phyloP scores from a whole-genome alignment of 2,329 filamentous ascomycete genomes.

The Colletotrichum limetticola region DNA sequence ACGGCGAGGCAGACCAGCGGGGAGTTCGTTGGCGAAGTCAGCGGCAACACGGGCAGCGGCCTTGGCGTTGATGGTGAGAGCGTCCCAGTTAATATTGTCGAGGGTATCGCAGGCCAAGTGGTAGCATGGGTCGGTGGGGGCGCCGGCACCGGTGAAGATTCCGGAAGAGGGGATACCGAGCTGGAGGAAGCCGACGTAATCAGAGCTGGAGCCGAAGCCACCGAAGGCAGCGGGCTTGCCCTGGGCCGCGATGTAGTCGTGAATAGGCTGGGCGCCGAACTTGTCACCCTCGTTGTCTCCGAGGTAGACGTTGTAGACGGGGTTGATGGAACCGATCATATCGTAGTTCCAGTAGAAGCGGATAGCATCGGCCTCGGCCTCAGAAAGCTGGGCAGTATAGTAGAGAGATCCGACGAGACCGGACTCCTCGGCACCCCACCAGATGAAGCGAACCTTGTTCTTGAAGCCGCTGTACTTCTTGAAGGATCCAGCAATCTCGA shows the following conservation, averaged over 20 bases:
- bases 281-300: constrained; percentile 49
- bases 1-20: constrained; percentile 46
- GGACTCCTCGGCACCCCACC: constrained; percentile 56
- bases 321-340: constrained; percentile 68
- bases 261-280: constrained; percentile 46
- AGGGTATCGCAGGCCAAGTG: constrained; percentile 53
- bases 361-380: constrained; percentile 62
- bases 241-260: constrained; percentile 48
- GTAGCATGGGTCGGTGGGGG: constrained; percentile 49
- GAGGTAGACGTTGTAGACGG: constrained; percentile 53
- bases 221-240: constrained; percentile 46
- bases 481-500: constrained; percentile 51
- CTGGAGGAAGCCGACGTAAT: constrained; percentile 53
- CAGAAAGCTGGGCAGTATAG: constrained; percentile 49
- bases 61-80: constrained; percentile 50
- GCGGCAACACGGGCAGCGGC: constrained; percentile 63
- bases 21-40: constrained; percentile 47
- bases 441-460: constrained; percentile 56
- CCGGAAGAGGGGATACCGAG: constrained; percentile 53
- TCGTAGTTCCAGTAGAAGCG: constrained; percentile 77
- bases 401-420: constrained; percentile 56
- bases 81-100: constrained; percentile 53
- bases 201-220: constrained; percentile 49
- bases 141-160: constrained; percentile 53
- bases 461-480: constrained; percentile 50